phyloP scores from a whole-genome alignment of 495 filamentous ascomycete species.

The Cercophora newfieldiana region DNA sequence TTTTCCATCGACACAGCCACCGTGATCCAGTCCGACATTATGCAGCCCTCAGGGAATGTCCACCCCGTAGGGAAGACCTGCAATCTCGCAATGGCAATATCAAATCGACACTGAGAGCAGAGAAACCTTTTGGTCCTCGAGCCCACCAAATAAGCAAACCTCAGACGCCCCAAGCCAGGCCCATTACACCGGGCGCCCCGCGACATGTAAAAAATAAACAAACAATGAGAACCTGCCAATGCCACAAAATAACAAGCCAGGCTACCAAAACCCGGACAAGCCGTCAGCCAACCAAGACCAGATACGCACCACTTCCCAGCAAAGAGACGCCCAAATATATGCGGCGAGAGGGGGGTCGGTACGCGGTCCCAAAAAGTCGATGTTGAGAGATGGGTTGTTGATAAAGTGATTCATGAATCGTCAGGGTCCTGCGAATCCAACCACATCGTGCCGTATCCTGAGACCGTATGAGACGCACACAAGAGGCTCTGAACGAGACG shows the following conservation, averaged over 20 bases:
- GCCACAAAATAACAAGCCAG: slow-evolving; percentile 18
- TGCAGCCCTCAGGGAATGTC: slow-evolving; percentile 9
- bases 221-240: slow-evolving; percentile 24
- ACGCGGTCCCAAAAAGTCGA: slow-evolving; percentile 19
- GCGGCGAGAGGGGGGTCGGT: slow-evolving; percentile 14
- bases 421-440: slow-evolving; percentile 34
- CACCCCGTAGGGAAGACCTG: slow-evolving; percentile 9
- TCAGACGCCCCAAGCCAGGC: slow-evolving; percentile 23
- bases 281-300: slow-evolving; percentile 9
- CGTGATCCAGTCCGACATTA: slow-evolving; percentile 14
- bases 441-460: slow-evolving; percentile 32
- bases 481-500: slow-evolving; percentile 5
- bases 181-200: slow-evolving; percentile 32
- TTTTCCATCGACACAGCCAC: background rate
- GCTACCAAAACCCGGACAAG: slow-evolving; percentile 11
- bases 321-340: slow-evolving; percentile 20
- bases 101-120: slow-evolving; percentile 7
- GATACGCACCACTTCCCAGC: slow-evolving; percentile 10
- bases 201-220: slow-evolving; percentile 26
- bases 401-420: slow-evolving; percentile 26
- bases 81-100: slow-evolving; percentile 13
- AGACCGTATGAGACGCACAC: slow-evolving; percentile 23
- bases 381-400: slow-evolving; percentile 24
- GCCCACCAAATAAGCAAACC: slow-evolving; percentile 18
- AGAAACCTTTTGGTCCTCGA: background rate